Conservation (phyloP, 2,329 filamentous ascomycete genomes). For the Aspergillus cejpii region DNA sequence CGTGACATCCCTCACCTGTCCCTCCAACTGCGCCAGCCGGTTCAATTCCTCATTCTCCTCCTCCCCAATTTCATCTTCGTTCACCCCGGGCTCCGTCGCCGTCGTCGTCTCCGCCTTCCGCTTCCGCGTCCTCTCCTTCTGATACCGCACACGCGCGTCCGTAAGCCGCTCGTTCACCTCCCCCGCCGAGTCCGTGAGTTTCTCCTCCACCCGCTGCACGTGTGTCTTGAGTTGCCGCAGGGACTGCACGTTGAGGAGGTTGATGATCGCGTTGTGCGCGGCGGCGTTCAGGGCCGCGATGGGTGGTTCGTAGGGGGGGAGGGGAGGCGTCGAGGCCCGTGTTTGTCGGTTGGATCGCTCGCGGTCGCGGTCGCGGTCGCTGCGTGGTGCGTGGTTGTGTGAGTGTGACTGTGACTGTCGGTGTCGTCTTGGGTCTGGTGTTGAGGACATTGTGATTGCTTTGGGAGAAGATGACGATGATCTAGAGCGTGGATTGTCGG, state of each 20-base stretch:
- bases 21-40: constrained; percentile 39
- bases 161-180: constrained; percentile 52
- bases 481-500: no score
- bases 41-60: constrained; percentile 35
- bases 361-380: not conserved
- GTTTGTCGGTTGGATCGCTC: constrained; percentile 5
- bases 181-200: constrained; percentile 46
- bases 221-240: constrained; percentile 45
- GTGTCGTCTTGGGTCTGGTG: not conserved
- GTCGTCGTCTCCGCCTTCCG: constrained; percentile 18
- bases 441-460: not conserved
- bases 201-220: constrained; percentile 41
- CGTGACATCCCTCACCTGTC: constrained; percentile 48
- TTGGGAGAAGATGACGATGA: no score
- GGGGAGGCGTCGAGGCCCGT: constrained; percentile 11
- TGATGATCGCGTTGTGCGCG: constrained; percentile 43
- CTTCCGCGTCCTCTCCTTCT: constrained; percentile 31
- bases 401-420: no score
- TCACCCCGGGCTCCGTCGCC: no score
- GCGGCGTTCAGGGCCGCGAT: constrained; percentile 46
- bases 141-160: constrained; percentile 34
- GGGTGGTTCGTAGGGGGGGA: constrained; percentile 51
- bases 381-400: constrained; percentile 1
- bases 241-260: constrained; percentile 39
- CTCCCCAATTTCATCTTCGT: constrained; percentile 27